Base-by-base conservation (phyloP, 345 rosid genomes). In the Citrus medica region DNA sequence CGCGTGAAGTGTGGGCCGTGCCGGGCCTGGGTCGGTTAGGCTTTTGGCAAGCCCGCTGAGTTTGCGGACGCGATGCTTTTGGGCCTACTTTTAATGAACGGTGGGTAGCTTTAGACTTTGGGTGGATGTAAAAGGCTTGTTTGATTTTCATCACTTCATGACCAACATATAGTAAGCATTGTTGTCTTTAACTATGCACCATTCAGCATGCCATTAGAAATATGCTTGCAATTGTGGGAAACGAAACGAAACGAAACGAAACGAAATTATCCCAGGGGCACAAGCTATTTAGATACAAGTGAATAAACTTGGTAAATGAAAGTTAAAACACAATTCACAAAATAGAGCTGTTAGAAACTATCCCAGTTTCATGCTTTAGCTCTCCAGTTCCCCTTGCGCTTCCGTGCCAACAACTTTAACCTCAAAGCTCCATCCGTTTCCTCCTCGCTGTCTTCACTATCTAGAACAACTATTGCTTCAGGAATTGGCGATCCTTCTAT, bases 401-500 rank as follows among this genome's bases (percentile, higher is more conserved):
- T 89, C 66, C 87, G 70, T 73, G 79, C 80, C 67, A 86, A 27
- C 59, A 82, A 74, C 75, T 80, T 83, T 48, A 74, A 74, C 85
- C 88, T 86, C 40, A 25, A 27, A 37, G 78, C 66, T 72, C 77
- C 79, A 59, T 70, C 79, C 27, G 27, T 84, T 79, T 92, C 95
- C 24, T 87, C 90, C 74, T 87, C 97, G 35, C 95, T 91, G 6
- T 92, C 97, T 80, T 94, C 97, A 60, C 97, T 91, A 79, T 94
- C 97, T 67, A 83, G 79, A 74, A 92, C 94, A 14, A 94, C 86
- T 68, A 86, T 76, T 19, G 85, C 66, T 59, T 90, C 97, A 65
- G 82, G 48, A 71, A 82, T 17, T 22, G 79, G 79, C 71, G 83
- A 53, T 78, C 82, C 90, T 78, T 79, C 90, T 28, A 12, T 6